These are phyloP conservation scores for Botrytis deweyae DNA, from an alignment of 2,329 filamentous ascomycete species.

Conservation along the genomic window DNA sequence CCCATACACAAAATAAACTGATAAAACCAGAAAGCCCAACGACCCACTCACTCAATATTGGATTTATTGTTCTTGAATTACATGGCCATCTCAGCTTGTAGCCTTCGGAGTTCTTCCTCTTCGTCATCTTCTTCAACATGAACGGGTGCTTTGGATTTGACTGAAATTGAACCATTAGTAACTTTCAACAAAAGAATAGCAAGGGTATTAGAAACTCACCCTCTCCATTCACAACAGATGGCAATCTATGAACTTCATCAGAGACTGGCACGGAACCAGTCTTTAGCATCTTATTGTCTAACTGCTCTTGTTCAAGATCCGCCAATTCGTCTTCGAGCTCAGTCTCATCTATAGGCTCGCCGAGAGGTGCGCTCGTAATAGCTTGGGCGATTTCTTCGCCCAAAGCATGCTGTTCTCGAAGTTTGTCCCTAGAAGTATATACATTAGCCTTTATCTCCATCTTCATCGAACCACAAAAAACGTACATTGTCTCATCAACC, in stretches of 20 bases:
- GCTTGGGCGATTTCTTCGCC: slow-evolving; percentile 89
- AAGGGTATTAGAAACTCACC: slow-evolving; percentile 56
- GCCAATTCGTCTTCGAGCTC: slow-evolving; percentile 87
- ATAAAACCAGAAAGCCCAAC: slow-evolving; percentile 28
- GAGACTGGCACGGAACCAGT: slow-evolving; percentile 81
- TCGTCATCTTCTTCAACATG: slow-evolving; percentile 82
- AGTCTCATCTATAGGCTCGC: slow-evolving; percentile 74
- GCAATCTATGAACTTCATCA: slow-evolving; percentile 75
- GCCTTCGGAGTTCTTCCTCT: slow-evolving; percentile 86
- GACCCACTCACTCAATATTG: slow-evolving; percentile 21
- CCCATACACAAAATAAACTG: slow-evolving; percentile 27
- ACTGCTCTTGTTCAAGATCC: slow-evolving; percentile 81
- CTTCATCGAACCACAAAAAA: slow-evolving; percentile 31
- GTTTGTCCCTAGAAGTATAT: slow-evolving; percentile 65
- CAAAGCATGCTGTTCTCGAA: slow-evolving; percentile 88
- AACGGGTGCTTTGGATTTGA: slow-evolving; percentile 52
- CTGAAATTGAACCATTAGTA: slow-evolving; percentile 39
- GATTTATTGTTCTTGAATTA: slow-evolving; percentile 43
- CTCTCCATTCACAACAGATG: slow-evolving; percentile 70
- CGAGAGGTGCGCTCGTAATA: slow-evolving; percentile 70
- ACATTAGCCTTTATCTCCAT: slow-evolving; percentile 37
- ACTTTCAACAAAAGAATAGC: background rate
- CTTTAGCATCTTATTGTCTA: slow-evolving; percentile 92
- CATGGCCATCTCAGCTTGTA: slow-evolving; percentile 98
- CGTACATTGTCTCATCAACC: slow-evolving; percentile 92